Evolutionary conservation across 257 asterid species (phyloP), one percentile per base, ranked within the genome.

Genomic region (Salvia miltiorrhiza): DNA sequence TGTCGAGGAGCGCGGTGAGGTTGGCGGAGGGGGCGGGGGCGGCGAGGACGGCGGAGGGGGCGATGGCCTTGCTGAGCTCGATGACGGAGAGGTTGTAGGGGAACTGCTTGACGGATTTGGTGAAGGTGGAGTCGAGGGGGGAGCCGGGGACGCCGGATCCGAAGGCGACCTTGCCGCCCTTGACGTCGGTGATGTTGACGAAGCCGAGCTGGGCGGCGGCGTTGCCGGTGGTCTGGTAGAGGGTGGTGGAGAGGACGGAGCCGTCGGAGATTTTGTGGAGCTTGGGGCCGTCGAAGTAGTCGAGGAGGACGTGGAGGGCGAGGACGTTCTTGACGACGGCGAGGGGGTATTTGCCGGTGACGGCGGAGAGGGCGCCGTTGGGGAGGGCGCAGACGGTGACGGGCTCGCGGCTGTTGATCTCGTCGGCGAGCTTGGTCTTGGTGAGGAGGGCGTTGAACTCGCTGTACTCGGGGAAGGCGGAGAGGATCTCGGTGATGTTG

Each of bases 361-460:
- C 57, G 69, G 87, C 12, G 17, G 96, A 86, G 75, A 93, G 76
- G 19, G 87, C 96, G 63, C 79, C 89, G 77, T 93, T 93, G 32
- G 78, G 65, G n/a, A 90, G 76, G 35, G 61, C 96, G 66, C 91
- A 85, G 59, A 94, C 95, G 65, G 99, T 94, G 65, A 94, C 83
- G 3, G 97, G 86, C 12, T 69, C 65, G 14, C 99, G 96, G 82
- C 91, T 85, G 93, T 94, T 91, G 83, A 94, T 90, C 47, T 94
- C 99, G 74, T 91, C 99, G 75, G 96, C 96, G 85, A 94, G 96
- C 47, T 94, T 94, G 4, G 99, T 94, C 32, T 78, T 82, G 43
- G 89, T 39, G 68, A 94, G 88, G 4, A 81, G 65, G 37, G 33
- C 48, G 86, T 86, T 94, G 92, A 84, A 94, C 21, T 82, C 87